Evolutionary conservation across 176 grass and related monocot species (phyloP), one percentile per base, ranked within the genome.

Genomic region (Bolboschoenus planiculmis): DNA sequence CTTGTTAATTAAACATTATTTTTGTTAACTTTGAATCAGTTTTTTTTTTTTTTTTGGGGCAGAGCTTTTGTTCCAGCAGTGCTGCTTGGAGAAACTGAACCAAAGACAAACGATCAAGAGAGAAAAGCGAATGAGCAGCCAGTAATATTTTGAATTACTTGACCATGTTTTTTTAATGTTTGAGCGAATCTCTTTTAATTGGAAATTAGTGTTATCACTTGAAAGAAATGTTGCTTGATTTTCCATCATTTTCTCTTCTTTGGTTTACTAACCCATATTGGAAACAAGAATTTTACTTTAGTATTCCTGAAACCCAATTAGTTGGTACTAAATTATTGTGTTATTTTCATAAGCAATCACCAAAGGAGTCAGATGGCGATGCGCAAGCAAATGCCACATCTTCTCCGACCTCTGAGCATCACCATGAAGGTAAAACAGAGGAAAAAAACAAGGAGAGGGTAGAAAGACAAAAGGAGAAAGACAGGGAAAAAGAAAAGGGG

Each of bases 61-160:
- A 99, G 97, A 86, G 93, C 91, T 74, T 99, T 99, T 93, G 97
- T 99, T 79, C 97, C 97, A 10, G 91, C 93, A 84, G 97, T 99
- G 33, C 89, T 99, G 84, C 74, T 99, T 78, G 97, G 97, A 90
- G 97, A 96, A 85, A 78, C 85, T 24, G 97, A 99, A 82, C 87
- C 89, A 47, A 99, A 93, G 71, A 85, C 67, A 20, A 96, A 84
- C 80, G 97, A 99, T 59, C 95, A 92, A 78, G 90, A 94, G 11
- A 0, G 81, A 44, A 98, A 95, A 84, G 83, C 83, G 24, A 86
- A 87, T 61, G 96, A 98, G 68, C 96, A 88, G 87, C 88, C 87
- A 83, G 97, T 99, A 96, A 99, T 89, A 80, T 80, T 90, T 74
- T 78, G 26, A 85, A 80, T 81, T 83, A 24, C 40, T 61, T 82